Conservation (phyloP, 2,329 filamentous ascomycete species). For the Colletotrichum orchidophilum region DNA sequence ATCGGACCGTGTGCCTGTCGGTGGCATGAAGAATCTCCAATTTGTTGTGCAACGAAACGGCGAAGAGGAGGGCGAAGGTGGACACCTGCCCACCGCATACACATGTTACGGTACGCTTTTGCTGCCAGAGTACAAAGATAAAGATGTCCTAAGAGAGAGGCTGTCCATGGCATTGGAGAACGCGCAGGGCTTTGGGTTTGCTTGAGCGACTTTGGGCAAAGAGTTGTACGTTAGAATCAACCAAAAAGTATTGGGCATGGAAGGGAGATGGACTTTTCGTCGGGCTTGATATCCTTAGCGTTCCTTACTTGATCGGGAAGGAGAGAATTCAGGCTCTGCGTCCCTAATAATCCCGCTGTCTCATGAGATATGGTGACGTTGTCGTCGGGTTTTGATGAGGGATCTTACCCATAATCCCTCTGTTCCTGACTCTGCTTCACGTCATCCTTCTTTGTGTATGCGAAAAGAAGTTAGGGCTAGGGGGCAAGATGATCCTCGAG, state of each 20-base stretch:
- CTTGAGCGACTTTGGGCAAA: constrained; percentile 51
- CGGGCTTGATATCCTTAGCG: not conserved
- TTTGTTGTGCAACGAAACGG: constrained; percentile 87
- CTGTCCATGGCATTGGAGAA: constrained; percentile 89
- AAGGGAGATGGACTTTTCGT: not conserved
- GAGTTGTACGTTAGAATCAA: constrained; percentile 4
- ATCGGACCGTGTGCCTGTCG: constrained; percentile 88
- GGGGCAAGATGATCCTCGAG: too few species aligned
- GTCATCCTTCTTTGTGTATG: too few species aligned
- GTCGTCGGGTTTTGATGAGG: not conserved
- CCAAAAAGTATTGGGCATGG: not conserved
- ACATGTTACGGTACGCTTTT: constrained; percentile 93
- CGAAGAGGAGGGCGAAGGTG: constrained; percentile 62
- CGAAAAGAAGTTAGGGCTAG: too few species aligned
- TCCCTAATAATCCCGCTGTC: not conserved
- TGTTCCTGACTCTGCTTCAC: too few species aligned
- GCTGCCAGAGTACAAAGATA: constrained; percentile 82
- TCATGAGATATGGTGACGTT: not conserved
- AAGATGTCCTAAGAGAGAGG: constrained; percentile 76
- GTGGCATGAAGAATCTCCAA: constrained; percentile 81
- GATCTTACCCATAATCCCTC: not conserved
- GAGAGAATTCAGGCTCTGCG: not conserved
- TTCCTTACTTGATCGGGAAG: not conserved
- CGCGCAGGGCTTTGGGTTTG: constrained; percentile 87
- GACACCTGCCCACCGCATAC: constrained; percentile 82